Percentiles rank a stretch among this genome's conserved stretches.
Evolutionary conservation across 805 yeast genomes (phyloP).

Genomic region (Ogataea angusta): DNA sequence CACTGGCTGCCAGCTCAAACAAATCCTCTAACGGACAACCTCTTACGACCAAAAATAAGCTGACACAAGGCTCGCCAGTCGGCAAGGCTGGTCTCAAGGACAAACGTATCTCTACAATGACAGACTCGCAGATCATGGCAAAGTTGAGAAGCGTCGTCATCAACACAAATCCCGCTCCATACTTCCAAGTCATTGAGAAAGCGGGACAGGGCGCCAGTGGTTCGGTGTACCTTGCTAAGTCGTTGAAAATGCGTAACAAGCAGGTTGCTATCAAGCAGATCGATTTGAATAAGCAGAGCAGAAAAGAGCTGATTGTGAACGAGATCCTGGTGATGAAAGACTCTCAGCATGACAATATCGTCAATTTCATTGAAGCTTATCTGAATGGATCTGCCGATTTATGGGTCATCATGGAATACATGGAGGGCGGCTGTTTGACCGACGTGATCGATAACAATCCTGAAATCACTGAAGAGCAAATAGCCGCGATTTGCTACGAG

Average conservation of each 20-base stretch:
- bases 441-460: constrained; percentile 92
- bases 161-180: constrained; percentile 80
- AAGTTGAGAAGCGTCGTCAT: constrained; percentile 80
- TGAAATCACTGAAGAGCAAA: constrained; percentile 77
- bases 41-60: constrained; percentile 29
- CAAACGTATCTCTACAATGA: constrained; percentile 58
- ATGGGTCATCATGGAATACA: constrained; percentile 99
- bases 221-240: constrained; percentile 83
- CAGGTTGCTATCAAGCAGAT: constrained; percentile 96
- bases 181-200: constrained; percentile 70
- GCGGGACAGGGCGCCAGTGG: constrained; percentile 99
- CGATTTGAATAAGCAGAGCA: constrained; percentile 85
- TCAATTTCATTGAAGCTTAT: constrained; percentile 89
- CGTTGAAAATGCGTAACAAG: constrained; percentile 45
- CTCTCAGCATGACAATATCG: constrained; percentile 90
- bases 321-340: constrained; percentile 97
- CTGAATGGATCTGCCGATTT: constrained; percentile 73
- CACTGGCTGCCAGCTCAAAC: constrained; percentile 23
- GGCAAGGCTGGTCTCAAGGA: constrained; percentile 33
- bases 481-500: constrained; percentile 86
- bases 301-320: constrained; percentile 92
- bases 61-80: constrained; percentile 21
- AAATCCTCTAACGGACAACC: constrained; percentile 22
- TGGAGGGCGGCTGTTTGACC: constrained; percentile 98
- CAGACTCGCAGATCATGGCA: constrained; percentile 84